These are phyloP conservation scores for Leishmania arabica DNA, from an alignment of 208 protist genomes.

Conservation along the genomic window DNA sequence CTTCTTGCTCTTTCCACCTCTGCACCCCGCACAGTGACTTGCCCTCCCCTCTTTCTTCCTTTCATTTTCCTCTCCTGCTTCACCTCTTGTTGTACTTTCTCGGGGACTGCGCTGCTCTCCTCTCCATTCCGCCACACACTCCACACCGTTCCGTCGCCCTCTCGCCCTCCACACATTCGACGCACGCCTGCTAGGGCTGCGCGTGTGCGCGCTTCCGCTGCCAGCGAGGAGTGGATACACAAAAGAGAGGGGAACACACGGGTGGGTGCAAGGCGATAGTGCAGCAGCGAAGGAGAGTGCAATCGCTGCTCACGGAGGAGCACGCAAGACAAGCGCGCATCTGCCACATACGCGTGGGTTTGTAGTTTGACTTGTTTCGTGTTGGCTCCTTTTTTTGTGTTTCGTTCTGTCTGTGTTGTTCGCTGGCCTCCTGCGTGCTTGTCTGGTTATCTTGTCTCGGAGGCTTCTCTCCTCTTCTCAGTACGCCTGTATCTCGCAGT, in stretches of 20 bases:
- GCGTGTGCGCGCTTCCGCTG: not conserved
- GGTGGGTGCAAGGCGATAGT: not conserved
- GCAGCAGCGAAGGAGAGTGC: not conserved
- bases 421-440: not conserved
- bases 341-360: not conserved
- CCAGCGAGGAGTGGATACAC: not conserved
- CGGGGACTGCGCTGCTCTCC: not conserved
- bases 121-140: not conserved
- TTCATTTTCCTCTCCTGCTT: conserved; percentile 1
- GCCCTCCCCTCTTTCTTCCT: not conserved
- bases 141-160: not conserved
- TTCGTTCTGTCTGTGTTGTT: not conserved
- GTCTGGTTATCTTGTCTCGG: not conserved
- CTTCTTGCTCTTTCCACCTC: not conserved
- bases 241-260: not conserved
- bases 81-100: not conserved
- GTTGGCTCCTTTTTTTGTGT: not conserved
- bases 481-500: not conserved
- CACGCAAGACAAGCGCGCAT: not conserved
- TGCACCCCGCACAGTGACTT: not conserved
- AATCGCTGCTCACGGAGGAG: not conserved
- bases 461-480: not conserved
- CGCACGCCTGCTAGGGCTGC: not conserved
- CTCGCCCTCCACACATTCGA: not conserved
- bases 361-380: not conserved